Conservation (phyloP, 2,329 filamentous ascomycete genomes). For the Macrophomina pseudophaseolina region DNA sequence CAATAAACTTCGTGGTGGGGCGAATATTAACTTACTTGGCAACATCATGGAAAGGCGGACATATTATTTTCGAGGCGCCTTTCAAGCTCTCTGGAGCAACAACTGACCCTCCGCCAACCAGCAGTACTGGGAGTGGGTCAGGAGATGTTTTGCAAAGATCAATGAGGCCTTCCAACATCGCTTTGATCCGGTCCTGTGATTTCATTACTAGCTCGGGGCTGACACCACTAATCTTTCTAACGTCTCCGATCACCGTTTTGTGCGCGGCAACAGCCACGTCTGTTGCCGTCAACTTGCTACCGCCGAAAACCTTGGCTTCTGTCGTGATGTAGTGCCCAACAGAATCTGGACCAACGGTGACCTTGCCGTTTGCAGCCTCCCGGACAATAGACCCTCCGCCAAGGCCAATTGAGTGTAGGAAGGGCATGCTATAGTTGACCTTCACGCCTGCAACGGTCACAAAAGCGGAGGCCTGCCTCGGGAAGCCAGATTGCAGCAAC, state of each 20-base stretch:
- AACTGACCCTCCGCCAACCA: constrained; percentile 68
- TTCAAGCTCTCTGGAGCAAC: constrained; percentile 61
- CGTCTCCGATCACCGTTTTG: constrained; percentile 51
- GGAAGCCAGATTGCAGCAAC: constrained; percentile 66
- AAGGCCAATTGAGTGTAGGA: constrained; percentile 54
- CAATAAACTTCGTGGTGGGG: constrained; percentile 36
- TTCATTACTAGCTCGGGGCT: constrained; percentile 30
- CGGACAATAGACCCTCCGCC: constrained; percentile 64
- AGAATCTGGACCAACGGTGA: constrained; percentile 65
- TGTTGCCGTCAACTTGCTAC: constrained; percentile 62
- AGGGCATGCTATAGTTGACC: constrained; percentile 53
- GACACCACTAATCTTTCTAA: constrained; percentile 41
- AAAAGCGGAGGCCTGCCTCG: constrained; percentile 66
- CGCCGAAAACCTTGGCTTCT: constrained; percentile 63
- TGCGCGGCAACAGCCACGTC: constrained; percentile 55
- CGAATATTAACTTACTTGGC: constrained; percentile 15
- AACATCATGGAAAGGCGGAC: constrained; percentile 23
- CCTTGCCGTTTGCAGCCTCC: constrained; percentile 37
- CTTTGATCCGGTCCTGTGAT: constrained; percentile 49
- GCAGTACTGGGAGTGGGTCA: constrained; percentile 62
- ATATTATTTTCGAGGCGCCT: constrained; percentile 62
- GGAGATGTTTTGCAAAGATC: constrained; percentile 69
- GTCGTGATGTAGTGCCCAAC: constrained; percentile 63
- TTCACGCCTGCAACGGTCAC: constrained; percentile 67
- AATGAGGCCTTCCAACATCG: constrained; percentile 61